Evolutionary conservation across 2,329 filamentous ascomycete species (phyloP).

Genomic region (Juglanconis sp.): DNA sequence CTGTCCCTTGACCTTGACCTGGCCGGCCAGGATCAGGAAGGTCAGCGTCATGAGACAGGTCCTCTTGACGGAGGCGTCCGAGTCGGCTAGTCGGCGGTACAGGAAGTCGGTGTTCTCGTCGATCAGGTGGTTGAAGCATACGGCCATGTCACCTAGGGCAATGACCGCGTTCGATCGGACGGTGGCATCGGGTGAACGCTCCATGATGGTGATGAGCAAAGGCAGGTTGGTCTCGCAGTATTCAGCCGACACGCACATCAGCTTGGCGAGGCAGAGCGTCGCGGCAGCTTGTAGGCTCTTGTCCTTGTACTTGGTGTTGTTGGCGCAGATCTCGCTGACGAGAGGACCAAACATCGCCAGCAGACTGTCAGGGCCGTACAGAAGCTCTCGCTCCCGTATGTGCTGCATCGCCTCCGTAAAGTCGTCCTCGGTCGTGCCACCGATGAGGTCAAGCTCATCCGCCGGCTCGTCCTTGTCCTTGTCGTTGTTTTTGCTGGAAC

Average conservation of each 20-base stretch:
- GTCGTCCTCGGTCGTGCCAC: slow-evolving; percentile 91
- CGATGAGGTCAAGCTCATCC: slow-evolving; percentile 93
- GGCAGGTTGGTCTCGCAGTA: slow-evolving; percentile 93
- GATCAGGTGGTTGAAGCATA: slow-evolving; percentile 98
- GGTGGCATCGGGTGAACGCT: slow-evolving; percentile 86
- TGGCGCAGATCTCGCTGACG: slow-evolving; percentile 89
- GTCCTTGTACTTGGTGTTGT: slow-evolving; percentile 89
- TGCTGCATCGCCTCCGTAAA: slow-evolving; percentile 84
- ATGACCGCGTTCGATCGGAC: slow-evolving; percentile 96
- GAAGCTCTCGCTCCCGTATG: slow-evolving; percentile 78
- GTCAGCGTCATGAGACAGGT: slow-evolving; percentile 98
- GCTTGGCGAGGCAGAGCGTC: slow-evolving; percentile 90
- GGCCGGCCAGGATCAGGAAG: slow-evolving; percentile 92
- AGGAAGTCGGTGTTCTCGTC: slow-evolving; percentile 99
- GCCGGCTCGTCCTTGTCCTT: slow-evolving; percentile 62
- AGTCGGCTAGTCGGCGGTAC: slow-evolving; percentile 87
- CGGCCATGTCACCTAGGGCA: slow-evolving; percentile 96
- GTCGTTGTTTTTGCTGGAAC: slow-evolving; percentile 26
- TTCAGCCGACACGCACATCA: slow-evolving; percentile 97
- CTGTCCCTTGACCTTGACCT: slow-evolving; percentile 99
- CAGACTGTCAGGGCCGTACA: slow-evolving; percentile 79
- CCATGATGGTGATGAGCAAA: slow-evolving; percentile 95
- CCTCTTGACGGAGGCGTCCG: slow-evolving; percentile 85
- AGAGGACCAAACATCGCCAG: slow-evolving; percentile 88
- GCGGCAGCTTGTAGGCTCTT: slow-evolving; percentile 88